Percentiles rank a stretch among this genome's conserved stretches.
Evolutionary conservation across 2,329 filamentous ascomycete species (phyloP).

Genomic region (Cercospora zeina): DNA sequence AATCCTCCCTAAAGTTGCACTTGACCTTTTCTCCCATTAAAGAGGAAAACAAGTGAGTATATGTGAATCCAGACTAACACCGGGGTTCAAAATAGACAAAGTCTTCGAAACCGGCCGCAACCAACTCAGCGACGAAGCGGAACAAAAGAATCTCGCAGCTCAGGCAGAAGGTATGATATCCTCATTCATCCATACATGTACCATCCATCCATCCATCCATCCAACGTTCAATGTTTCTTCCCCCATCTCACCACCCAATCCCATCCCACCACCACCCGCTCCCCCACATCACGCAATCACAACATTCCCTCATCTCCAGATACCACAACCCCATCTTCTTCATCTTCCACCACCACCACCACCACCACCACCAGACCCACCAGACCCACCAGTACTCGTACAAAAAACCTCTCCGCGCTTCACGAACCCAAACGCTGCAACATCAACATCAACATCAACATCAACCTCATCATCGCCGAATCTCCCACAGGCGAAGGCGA

Average conservation of each 20-base stretch:
- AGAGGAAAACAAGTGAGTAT: no score
- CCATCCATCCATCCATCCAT: neutral
- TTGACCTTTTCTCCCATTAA: no score
- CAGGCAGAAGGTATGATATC: slow-evolving; percentile 20
- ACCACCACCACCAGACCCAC: neutral
- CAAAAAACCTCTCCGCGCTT: neutral
- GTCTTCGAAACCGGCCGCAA: slow-evolving; percentile 53
- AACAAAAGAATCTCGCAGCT: slow-evolving; percentile 13
- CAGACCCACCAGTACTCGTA: neutral
- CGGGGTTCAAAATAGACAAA: slow-evolving; percentile 47
- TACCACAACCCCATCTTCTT: neutral
- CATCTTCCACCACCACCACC: neutral
- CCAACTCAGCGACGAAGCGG: slow-evolving; percentile 43
- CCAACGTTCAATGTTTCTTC: neutral
- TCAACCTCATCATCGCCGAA: slow-evolving; percentile 12
- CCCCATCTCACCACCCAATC: neutral
- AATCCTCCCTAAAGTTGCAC: no score
- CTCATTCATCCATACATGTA: neutral
- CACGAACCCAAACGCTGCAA: slow-evolving; percentile 16
- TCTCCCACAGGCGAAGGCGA: slow-evolving; percentile 15
- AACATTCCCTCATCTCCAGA: neutral
- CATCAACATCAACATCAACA: slow-evolving; percentile 14
- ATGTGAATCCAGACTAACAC: no score
- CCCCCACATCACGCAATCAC: no score
- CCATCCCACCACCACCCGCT: neutral